Percentiles rank a stretch among this genome's conserved stretches.
Evolutionary conservation across 139 green algal genomes (phyloP).

Genomic region (Micromonas commoda): DNA sequence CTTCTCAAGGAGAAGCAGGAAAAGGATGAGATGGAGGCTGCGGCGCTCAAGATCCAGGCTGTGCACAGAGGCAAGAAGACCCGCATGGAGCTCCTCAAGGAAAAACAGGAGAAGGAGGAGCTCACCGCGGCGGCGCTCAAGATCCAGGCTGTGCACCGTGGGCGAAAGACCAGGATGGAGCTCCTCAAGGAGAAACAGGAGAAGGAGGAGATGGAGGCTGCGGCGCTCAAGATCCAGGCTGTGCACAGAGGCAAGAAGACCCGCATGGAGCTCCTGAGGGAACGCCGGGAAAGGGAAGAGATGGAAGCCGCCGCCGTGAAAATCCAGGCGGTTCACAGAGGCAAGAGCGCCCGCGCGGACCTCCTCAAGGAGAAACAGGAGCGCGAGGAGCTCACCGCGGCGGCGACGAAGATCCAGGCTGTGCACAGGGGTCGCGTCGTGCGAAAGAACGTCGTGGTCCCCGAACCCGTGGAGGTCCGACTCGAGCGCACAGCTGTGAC

Average conservation of each 20-base stretch:
- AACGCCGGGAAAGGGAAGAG: not conserved
- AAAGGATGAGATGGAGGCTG: not conserved
- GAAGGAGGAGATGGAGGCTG: no score
- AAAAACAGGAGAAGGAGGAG: not conserved
- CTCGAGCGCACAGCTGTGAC: no score
- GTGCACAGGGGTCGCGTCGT: no score
- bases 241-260: conserved; percentile 1
- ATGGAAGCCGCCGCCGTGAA: no score
- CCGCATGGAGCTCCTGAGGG: not conserved
- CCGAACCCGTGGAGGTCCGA: no score
- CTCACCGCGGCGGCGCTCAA: not conserved
- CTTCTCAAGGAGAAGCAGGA: not conserved
- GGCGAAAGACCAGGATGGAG: not conserved
- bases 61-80: conserved; percentile 1
- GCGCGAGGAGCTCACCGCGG: not conserved
- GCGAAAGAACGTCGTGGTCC: no score
- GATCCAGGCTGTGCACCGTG: conserved; percentile 14
- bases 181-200: not conserved
- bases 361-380: not conserved
- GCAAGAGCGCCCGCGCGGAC: not conserved
- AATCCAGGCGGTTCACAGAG: conserved; percentile 15
- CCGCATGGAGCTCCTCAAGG: not conserved
- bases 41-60: not conserved
- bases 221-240: no score
- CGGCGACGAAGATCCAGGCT: no score